These are phyloP conservation scores for Malania oleifera DNA, from an alignment of 164 flowering plant genomes.

Conservation along the genomic window DNA sequence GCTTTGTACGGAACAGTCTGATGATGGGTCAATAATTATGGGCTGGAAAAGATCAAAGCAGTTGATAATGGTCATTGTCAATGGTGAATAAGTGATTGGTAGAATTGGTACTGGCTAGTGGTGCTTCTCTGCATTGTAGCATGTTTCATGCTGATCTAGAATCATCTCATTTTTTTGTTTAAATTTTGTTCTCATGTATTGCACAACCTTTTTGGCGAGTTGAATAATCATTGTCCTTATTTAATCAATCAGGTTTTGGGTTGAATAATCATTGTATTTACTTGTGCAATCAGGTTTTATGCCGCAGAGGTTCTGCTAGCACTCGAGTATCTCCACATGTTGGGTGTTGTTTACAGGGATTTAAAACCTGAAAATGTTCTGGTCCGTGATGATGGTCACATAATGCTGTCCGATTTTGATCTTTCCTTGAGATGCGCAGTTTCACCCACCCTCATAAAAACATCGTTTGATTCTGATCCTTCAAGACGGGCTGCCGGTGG, in stretches of 20 bases:
- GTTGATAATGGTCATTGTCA: too few species aligned
- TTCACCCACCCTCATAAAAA: slow-evolving; percentile 71
- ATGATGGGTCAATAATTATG: too few species aligned
- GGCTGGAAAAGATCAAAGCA: too few species aligned
- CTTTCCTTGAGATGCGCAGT: slow-evolving; percentile 81
- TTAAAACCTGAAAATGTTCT: slow-evolving; percentile 92
- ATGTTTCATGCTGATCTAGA: too few species aligned
- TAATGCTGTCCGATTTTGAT: slow-evolving; percentile 92
- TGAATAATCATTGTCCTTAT: background rate
- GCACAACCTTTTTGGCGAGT: background rate
- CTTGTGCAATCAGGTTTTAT: slow-evolving; percentile 55
- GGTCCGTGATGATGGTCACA: slow-evolving; percentile 93
- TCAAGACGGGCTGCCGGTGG: slow-evolving; percentile 42
- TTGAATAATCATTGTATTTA: too few species aligned
- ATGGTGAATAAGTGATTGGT: too few species aligned
- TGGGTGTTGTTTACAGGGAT: slow-evolving; percentile 89
- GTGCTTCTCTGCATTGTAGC: too few species aligned
- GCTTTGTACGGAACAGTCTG: too few species aligned
- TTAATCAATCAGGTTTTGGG: slow-evolving; percentile 56
- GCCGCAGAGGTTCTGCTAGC: slow-evolving; percentile 91
- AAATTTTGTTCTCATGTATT: too few species aligned
- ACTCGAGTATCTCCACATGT: slow-evolving; percentile 92
- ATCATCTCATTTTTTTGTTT: too few species aligned
- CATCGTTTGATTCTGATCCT: slow-evolving; percentile 51
- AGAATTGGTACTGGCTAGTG: too few species aligned